These are phyloP conservation scores for Coniella vitis DNA, from an alignment of 2,329 filamentous ascomycete species.

Conservation along the genomic window DNA sequence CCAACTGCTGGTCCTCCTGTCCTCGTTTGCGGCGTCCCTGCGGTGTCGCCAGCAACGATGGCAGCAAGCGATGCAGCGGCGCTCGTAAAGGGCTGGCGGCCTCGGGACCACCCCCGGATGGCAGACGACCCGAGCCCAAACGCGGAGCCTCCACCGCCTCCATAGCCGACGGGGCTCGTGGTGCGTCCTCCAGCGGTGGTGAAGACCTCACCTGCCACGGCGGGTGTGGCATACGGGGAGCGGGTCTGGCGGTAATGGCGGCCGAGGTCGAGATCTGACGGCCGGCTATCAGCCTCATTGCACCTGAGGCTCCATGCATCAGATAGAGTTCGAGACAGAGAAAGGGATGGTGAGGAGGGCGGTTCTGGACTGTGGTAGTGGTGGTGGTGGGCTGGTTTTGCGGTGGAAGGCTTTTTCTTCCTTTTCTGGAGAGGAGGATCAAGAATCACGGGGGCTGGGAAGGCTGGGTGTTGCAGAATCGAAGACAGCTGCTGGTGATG, in stretches of 20 bases:
- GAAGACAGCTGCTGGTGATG: too few relatives aligned
- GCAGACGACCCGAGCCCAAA: background rate
- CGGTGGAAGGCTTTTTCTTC: too few relatives aligned
- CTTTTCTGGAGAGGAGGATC: background rate
- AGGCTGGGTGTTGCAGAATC: too few relatives aligned
- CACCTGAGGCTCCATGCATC: conserved; percentile 10
- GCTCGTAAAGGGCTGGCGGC: too few relatives aligned
- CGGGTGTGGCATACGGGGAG: too few relatives aligned
- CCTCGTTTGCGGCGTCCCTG: background rate
- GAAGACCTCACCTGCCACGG: too few relatives aligned
- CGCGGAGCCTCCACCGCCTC: conserved; percentile 16
- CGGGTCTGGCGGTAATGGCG: too few relatives aligned
- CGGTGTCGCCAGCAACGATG: background rate
- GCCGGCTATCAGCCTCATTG: conserved; percentile 11
- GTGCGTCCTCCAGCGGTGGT: conserved; percentile 17
- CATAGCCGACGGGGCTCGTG: conserved; percentile 16
- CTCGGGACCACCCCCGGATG: too few relatives aligned
- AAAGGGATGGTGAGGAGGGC: background rate
- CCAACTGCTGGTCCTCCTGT: too few relatives aligned
- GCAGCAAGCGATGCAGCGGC: background rate
- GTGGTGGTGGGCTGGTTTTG: too few relatives aligned
- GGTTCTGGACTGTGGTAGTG: too few relatives aligned
- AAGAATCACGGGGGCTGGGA: background rate
- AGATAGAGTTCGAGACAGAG: conserved; percentile 1
- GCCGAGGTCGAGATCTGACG: conserved; percentile 21